phyloP scores from a whole-genome alignment of 768 basidiomycete species.

The Nevesoporus exiguus region DNA sequence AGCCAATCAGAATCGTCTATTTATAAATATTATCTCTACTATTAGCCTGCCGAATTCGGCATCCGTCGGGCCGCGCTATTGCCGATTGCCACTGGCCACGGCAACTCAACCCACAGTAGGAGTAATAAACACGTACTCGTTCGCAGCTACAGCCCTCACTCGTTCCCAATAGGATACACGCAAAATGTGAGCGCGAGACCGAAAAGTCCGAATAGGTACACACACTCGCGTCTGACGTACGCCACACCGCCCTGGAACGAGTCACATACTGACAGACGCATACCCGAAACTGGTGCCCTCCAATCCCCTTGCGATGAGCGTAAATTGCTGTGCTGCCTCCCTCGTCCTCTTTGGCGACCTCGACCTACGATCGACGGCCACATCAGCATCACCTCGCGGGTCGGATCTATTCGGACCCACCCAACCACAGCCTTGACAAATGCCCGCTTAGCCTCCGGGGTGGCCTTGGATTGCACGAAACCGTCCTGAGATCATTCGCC shows the following conservation, averaged over 20 bases:
- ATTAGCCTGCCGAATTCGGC: not conserved
- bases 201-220: not conserved
- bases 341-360: constrained; percentile 69
- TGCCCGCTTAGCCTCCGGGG: constrained; percentile 69
- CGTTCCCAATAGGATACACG: not conserved
- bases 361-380: constrained; percentile 42
- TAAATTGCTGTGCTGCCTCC: constrained; percentile 86
- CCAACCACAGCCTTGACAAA: constrained; percentile 70
- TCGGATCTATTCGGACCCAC: constrained; percentile 37
- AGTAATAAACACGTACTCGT: not conserved
- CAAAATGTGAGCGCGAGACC: not conserved
- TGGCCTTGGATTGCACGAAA: constrained; percentile 73
- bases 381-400: not conserved
- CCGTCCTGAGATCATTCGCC: constrained; percentile 46
- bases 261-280: constrained; percentile 58
- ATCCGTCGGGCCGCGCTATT: constrained; percentile 8
- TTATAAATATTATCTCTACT: constrained; percentile 23
- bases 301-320: constrained; percentile 76
- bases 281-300: constrained; percentile 87
- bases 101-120: not conserved
- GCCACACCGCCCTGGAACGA: not conserved
- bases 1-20: constrained; percentile 21
- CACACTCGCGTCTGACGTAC: not conserved
- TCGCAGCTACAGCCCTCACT: not conserved
- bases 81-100: not conserved